Conservation (phyloP, 2,329 filamentous ascomycete species). For the Penicillium oxalicum region DNA sequence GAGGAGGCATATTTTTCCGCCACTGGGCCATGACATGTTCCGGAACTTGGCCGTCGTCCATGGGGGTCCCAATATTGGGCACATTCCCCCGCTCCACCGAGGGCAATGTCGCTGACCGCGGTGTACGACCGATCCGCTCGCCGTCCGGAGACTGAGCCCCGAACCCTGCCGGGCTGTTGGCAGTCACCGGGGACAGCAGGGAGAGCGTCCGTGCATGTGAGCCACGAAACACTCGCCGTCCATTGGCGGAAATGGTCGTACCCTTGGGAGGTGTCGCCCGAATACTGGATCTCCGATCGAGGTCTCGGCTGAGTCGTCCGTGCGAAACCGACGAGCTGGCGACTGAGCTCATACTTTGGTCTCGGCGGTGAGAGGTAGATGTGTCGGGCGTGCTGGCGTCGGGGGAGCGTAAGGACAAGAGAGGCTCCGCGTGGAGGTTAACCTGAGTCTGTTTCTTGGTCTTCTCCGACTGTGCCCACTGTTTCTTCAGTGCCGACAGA, state of each 20-base stretch:
- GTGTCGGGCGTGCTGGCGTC: slow-evolving; percentile 15
- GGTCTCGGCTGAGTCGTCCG: slow-evolving; percentile 49
- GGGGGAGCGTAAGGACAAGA: slow-evolving; percentile 50
- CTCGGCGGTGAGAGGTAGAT: slow-evolving; percentile 18
- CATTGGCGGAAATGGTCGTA: slow-evolving; percentile 32
- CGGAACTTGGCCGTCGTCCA: slow-evolving; percentile 20
- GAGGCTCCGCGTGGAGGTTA: slow-evolving; percentile 52
- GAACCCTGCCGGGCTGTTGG: slow-evolving; percentile 10
- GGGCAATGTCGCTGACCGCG: slow-evolving; percentile 38
- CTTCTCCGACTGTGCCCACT: slow-evolving; percentile 73
- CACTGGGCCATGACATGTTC: slow-evolving; percentile 36
- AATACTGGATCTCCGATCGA: slow-evolving; percentile 67
- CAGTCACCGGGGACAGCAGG: slow-evolving; percentile 61
- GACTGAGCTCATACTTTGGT: slow-evolving; percentile 24
- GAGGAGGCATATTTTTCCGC: slow-evolving; percentile 39
- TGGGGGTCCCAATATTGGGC: slow-evolving; percentile 14
- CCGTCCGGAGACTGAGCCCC: slow-evolving; percentile 13
- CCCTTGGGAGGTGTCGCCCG: slow-evolving; percentile 43
- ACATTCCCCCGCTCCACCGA: slow-evolving; percentile 32
- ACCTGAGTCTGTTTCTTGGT: slow-evolving; percentile 67
- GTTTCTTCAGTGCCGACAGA: slow-evolving; percentile 69
- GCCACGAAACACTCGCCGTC: slow-evolving; percentile 62
- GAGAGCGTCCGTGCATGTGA: slow-evolving; percentile 66
- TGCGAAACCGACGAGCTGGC: slow-evolving; percentile 25
- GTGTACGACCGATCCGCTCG: slow-evolving; percentile 31